These are phyloP conservation scores for Phaeosphaeria sp. DNA, from an alignment of 2,329 filamentous ascomycete species.

Conservation along the genomic window DNA sequence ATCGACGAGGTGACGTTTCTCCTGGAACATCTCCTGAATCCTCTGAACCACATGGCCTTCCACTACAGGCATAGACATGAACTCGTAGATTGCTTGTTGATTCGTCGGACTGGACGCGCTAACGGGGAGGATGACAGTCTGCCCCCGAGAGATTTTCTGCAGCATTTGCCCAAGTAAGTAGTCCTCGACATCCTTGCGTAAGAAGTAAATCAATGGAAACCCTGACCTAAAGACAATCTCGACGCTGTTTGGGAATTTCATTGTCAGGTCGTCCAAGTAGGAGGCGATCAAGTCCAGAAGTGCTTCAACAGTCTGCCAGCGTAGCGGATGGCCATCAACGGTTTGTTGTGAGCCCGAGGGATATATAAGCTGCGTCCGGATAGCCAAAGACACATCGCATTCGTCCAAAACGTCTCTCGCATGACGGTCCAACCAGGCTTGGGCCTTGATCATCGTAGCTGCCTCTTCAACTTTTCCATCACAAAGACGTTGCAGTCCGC, in stretches of 20 bases:
- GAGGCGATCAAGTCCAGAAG: conserved; percentile 42
- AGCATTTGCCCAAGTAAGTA: conserved; percentile 38
- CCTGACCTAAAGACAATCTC: conserved; percentile 53
- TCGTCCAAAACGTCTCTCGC: conserved; percentile 71
- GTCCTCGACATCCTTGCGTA: conserved; percentile 51
- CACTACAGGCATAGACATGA: conserved; percentile 40
- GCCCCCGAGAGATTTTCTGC: conserved; percentile 39
- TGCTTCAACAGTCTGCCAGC: conserved; percentile 49
- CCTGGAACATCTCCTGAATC: conserved; percentile 39
- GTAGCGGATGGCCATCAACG: conserved; percentile 50
- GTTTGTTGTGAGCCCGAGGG: conserved; percentile 50
- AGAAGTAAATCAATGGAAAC: conserved; percentile 65
- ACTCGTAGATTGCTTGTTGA: conserved; percentile 35
- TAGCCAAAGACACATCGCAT: conserved; percentile 55
- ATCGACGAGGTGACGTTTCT: conserved; percentile 51
- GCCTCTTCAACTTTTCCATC: conserved; percentile 55
- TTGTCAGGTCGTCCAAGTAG: conserved; percentile 14
- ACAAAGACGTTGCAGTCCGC: conserved; percentile 63
- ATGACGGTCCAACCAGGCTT: conserved; percentile 57
- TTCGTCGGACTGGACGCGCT: conserved; percentile 30
- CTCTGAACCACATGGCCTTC: conserved; percentile 7
- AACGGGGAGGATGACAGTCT: conserved; percentile 32
- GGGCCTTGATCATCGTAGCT: conserved; percentile 57
- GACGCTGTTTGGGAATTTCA: conserved; percentile 54
- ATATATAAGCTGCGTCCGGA: conserved; percentile 53